Evolutionary conservation across 139 green algal genomes (phyloP), one percentile per base, ranked within the genome.

Genomic region (Coelastrella sp.): DNA sequence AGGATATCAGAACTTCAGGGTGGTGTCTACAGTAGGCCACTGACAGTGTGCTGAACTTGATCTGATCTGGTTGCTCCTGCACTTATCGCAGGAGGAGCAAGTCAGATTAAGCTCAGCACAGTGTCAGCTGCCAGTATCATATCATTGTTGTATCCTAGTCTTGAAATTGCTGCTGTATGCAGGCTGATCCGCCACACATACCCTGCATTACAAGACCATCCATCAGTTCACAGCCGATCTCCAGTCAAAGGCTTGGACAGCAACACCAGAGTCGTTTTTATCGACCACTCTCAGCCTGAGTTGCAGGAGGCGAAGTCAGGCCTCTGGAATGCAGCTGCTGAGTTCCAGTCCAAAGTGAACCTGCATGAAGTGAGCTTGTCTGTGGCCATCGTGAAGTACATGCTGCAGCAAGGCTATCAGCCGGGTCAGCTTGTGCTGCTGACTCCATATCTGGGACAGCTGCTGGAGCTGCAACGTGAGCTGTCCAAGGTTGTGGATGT

Each of bases 371-470:
- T 92, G 62, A 72, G 51, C 0, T 91, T 96, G 88, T 74, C 85
- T 13, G 75, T 89, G 19, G 79, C 69, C 0, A 51, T 92, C 30
- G 89, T 92, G 8, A 84, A 67, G 23, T 94, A 95, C 72, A 85
- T 97, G 68, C 73, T 95, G 71, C 88, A 91, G 79, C 92, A 94
- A 85, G 90, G 90, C 34, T 95, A 94, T 68, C 21, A n/a, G 41
- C 48, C 77, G 2, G 89, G 62, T 4, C 88, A 95, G 59, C 79
- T 97, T 77, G 93, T 93, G 48, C 88, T 97, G 51, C 87, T 97
- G 17, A 97, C 94, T 27, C 92, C 93, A 0, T 96, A 97, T 82
- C 83, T 96, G 21, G 93, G 93, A 13, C 94, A 97, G 90, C 89
- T 97, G 71, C 57, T 90, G 85, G 91, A 91, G 88, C 50, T 90